Evolutionary conservation across 148 eudicot species (phyloP).

Genomic region (Nepenthes gracilis): DNA sequence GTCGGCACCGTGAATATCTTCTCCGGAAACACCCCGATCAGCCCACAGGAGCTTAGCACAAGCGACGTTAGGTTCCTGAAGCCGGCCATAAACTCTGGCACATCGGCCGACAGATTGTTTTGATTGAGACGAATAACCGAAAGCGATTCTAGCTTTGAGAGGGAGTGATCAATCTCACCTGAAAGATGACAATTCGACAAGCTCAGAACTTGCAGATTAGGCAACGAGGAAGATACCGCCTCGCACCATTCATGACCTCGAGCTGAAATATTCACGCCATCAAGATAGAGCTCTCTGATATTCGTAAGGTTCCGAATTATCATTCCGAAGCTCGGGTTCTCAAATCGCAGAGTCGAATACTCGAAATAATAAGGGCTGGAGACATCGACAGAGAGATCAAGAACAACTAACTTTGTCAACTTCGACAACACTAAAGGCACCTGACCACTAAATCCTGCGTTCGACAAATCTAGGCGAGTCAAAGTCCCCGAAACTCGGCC

Average conservation of each 20-base stretch:
- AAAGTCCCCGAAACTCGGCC: constrained; percentile 15
- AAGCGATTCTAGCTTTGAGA: constrained; percentile 9
- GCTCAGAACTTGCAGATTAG: constrained; percentile 22
- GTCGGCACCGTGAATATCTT: constrained; percentile 19
- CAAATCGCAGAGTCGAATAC: constrained; percentile 1
- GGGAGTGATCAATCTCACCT: constrained; percentile 19
- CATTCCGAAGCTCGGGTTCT: constrained; percentile 9
- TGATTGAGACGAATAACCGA: constrained; percentile 8
- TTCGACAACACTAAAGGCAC: constrained; percentile 17
- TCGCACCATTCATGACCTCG: constrained; percentile 15
- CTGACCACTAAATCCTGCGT: constrained; percentile 17
- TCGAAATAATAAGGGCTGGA: too few species aligned
- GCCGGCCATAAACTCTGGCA: constrained; percentile 15
- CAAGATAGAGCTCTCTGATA: constrained; percentile 28
- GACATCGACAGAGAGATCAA: too few species aligned
- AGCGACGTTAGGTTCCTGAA: constrained; percentile 17
- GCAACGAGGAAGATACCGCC: constrained; percentile 18
- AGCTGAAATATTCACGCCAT: constrained; percentile 21
- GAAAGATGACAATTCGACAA: constrained; percentile 16
- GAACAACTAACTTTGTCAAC: constrained; percentile 16
- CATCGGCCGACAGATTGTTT: constrained; percentile 9
- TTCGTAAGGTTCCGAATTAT: constrained; percentile 19
- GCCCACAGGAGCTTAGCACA: constrained; percentile 3
- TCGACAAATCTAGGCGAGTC: constrained; percentile 25
- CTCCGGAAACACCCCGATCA: constrained; percentile 17